Percentiles rank a stretch among this genome's conserved stretches.
Evolutionary conservation across 139 green algal species (phyloP).

Genomic region (Trebouxia sp.): DNA sequence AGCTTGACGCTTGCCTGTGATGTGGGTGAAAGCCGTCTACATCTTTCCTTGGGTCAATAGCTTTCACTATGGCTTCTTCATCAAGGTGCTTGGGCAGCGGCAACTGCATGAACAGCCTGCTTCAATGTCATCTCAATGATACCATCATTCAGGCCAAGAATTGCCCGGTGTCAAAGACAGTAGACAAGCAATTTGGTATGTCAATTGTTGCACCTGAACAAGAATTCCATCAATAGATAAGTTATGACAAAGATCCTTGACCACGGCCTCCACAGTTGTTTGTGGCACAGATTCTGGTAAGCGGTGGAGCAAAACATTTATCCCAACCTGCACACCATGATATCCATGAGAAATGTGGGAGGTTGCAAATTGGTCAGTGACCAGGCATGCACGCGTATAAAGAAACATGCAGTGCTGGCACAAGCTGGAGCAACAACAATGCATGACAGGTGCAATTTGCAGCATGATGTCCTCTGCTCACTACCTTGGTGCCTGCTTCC

Average conservation of each 20-base stretch:
- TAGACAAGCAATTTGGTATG: no score
- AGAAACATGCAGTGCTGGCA: no score
- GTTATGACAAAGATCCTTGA: conserved; percentile 79
- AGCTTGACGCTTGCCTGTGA: not conserved
- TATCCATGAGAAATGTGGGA: no score
- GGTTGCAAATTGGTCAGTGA: no score
- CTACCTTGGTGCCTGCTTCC: conserved; percentile 72
- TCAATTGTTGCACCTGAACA: conserved; percentile 23
- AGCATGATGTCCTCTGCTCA: conserved; percentile 27
- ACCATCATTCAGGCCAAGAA: no score
- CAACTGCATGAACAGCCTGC: no score
- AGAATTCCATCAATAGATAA: conserved; percentile 92
- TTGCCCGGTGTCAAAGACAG: no score
- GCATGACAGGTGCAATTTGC: not conserved
- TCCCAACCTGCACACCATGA: conserved; percentile 49
- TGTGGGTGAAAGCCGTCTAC: conserved; percentile 80
- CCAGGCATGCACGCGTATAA: no score
- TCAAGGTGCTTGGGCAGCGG: conserved; percentile 93
- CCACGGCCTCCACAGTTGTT: conserved; percentile 40
- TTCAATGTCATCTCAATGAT: no score
- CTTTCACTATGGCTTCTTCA: conserved; percentile 82
- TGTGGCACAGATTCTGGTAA: conserved; percentile 44
- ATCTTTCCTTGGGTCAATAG: conserved; percentile 87
- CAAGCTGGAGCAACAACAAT: no score
- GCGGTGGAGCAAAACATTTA: conserved; percentile 37